Conservation (phyloP, 441 rosid species). For the Gossypium trilobum region DNA sequence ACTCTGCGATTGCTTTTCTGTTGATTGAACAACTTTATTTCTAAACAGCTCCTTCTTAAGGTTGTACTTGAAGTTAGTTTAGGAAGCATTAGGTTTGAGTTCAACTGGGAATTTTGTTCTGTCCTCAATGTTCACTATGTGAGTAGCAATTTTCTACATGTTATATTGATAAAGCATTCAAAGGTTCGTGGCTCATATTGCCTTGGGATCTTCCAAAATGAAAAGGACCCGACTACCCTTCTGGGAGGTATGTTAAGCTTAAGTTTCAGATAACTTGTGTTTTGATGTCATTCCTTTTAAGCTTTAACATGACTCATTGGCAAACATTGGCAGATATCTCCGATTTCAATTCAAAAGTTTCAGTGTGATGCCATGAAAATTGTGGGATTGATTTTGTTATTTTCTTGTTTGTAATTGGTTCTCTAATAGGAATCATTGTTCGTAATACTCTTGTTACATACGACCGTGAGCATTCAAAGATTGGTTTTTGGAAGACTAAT, state of each 20-base stretch:
- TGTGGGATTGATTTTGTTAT: not conserved
- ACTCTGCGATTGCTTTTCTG: not conserved
- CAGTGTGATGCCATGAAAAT: not conserved
- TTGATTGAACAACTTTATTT: not conserved
- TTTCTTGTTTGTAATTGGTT: not conserved
- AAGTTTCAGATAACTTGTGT: not conserved
- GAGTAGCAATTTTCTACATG: constrained; percentile 11
- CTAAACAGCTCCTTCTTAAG: not conserved
- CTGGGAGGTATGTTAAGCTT: constrained; percentile 56
- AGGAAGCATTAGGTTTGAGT: not conserved
- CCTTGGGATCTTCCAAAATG: constrained; percentile 83
- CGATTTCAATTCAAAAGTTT: not conserved
- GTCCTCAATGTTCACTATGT: not conserved
- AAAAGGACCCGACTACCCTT: constrained; percentile 78
- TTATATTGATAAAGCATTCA: constrained; percentile 53
- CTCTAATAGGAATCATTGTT: constrained; percentile 55
- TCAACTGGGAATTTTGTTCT: not conserved
- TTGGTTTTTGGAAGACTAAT: constrained; percentile 94
- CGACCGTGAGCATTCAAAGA: constrained; percentile 70
- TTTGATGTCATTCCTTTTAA: not conserved
- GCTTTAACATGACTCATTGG: not conserved
- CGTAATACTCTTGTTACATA: constrained; percentile 82
- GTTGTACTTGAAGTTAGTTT: not conserved
- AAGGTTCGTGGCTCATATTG: constrained; percentile 75
- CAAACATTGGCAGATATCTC: not conserved